Conservation (phyloP, 169 alveolate genomes). For the Theileria luwenshuni region DNA sequence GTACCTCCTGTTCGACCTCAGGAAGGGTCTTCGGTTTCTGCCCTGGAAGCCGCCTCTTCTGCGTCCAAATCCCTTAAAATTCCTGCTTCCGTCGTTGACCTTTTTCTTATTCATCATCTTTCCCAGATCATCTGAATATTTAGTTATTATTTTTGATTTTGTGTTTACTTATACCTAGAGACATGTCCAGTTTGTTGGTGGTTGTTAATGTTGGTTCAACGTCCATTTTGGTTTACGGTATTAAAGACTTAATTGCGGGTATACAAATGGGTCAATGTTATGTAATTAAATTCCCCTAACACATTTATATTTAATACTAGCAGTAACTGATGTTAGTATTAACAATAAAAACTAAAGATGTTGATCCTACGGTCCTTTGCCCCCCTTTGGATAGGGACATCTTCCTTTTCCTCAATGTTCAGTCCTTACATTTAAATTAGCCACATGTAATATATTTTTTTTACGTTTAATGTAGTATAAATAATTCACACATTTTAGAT, state of each 20-base stretch:
- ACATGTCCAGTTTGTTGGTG: slow-evolving; percentile 37
- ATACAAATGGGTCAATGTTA: neutral
- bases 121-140: slow-evolving; percentile 22
- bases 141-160: neutral
- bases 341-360: too few relatives aligned
- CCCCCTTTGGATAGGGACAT: slow-evolving; percentile 22
- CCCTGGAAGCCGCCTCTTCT: slow-evolving; percentile 6
- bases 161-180: slow-evolving; percentile 10
- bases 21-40: slow-evolving; percentile 5
- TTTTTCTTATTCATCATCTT: slow-evolving; percentile 14
- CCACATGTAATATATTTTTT: slow-evolving; percentile 9
- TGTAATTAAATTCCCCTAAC: neutral
- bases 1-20: slow-evolving; percentile 14
- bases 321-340: too few relatives aligned
- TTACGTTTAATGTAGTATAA: neutral
- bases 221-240: slow-evolving; percentile 3
- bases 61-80: neutral
- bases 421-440: neutral
- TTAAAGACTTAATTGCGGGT: slow-evolving; percentile 3
- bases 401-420: neutral
- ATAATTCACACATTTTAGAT: neutral
- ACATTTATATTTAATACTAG: too few relatives aligned
- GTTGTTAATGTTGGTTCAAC: slow-evolving; percentile 11
- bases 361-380: neutral
- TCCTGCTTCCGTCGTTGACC: neutral